Conservation (phyloP, 441 rosid species). For the Pelargonium cotyledonis region DNA sequence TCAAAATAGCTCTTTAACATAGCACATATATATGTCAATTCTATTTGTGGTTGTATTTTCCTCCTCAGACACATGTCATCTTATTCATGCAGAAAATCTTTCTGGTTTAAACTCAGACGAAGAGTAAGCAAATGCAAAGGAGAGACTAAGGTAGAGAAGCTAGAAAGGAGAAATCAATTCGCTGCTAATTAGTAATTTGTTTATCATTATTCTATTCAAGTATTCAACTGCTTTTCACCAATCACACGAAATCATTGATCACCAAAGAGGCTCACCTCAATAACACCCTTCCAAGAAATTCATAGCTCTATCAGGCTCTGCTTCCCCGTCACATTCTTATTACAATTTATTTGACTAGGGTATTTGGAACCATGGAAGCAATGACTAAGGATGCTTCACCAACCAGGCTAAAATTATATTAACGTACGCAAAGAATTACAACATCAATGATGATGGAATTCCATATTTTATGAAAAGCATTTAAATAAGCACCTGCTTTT, state of each 20-base stretch:
- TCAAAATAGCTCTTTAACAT: no score
- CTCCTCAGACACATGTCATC: no score
- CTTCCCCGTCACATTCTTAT: neutral
- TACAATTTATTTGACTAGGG: neutral
- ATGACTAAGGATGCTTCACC: neutral
- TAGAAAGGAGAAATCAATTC: no score
- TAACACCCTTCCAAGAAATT: neutral
- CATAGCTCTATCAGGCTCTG: neutral
- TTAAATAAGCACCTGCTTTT: neutral
- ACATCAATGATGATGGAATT: no score
- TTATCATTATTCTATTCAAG: neutral
- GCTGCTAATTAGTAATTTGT: neutral
- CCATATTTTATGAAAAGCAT: no score
- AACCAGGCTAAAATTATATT: neutral
- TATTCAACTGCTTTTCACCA: neutral
- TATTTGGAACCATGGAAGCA: neutral
- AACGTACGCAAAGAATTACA: no score
- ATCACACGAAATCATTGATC: neutral
- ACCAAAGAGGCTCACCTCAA: neutral
- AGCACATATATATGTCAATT: no score
- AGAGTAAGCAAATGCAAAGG: no score
- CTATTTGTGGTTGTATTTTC: no score
- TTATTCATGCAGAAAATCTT: no score
- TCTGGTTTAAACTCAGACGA: no score
- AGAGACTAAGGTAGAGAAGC: no score